Evolutionary conservation across 371 early-diverging fungal species (phyloP).

Genomic region (Entomophthora muscae): DNA sequence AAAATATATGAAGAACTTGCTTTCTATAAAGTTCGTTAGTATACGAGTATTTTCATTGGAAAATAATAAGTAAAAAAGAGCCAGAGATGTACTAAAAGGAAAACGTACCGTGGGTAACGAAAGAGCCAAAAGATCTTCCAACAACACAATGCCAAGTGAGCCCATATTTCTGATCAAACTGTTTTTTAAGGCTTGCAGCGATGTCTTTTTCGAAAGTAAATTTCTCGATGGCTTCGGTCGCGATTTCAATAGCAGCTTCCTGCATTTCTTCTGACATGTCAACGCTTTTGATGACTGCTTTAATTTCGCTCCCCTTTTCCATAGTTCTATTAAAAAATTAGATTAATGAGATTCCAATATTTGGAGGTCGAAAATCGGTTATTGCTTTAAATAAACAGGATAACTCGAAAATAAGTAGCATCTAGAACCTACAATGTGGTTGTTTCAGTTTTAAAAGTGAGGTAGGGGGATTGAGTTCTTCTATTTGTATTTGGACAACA

Average conservation of each 20-base stretch:
- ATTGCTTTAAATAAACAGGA: too few relatives aligned
- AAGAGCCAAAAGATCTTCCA: constrained; percentile 94
- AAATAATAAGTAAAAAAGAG: too few relatives aligned
- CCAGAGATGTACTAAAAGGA: neutral
- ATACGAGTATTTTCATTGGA: too few relatives aligned
- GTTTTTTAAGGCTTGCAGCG: constrained; percentile 90
- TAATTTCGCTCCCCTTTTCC: constrained; percentile 38
- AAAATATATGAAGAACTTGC: constrained; percentile 95
- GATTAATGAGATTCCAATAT: too few relatives aligned
- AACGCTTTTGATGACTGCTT: constrained; percentile 86
- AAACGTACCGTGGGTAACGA: constrained; percentile 83
- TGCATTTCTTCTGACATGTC: constrained; percentile 97
- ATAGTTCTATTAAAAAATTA: too few relatives aligned
- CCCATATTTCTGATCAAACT: constrained; percentile 94
- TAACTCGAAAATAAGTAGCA: too few relatives aligned
- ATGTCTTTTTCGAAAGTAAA: constrained; percentile 94
- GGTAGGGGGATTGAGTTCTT: too few relatives aligned
- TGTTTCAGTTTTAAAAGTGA: too few relatives aligned
- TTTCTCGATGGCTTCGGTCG: constrained; percentile 81
- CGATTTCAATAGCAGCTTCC: constrained; percentile 82
- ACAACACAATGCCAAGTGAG: constrained; percentile 97
- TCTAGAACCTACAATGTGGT: too few relatives aligned
- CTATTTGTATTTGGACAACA: too few relatives aligned
- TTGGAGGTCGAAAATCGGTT: too few relatives aligned
- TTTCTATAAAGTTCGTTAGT: constrained; percentile 29